Percentiles rank a stretch among this genome's conserved stretches.
Evolutionary conservation across 352 stramenopile species (phyloP).

Genomic region (Achlya hypogyna): DNA sequence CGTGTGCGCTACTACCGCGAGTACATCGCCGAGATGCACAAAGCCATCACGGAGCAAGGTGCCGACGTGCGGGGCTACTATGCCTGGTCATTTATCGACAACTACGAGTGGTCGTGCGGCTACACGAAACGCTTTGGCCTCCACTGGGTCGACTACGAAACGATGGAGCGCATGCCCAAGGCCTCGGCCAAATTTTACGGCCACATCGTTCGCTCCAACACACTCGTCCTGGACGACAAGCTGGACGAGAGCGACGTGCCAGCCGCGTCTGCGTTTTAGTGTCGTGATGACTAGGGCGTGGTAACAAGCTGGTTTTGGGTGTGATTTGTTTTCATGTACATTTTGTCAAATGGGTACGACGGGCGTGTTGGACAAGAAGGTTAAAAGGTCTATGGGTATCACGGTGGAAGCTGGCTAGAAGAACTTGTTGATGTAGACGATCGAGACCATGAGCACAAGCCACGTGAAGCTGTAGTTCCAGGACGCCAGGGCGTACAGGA

Average conservation of each 20-base stretch:
- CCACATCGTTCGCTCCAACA: constrained; percentile 39
- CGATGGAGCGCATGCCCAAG: constrained; percentile 49
- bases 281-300: too few relatives aligned
- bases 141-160: constrained; percentile 49
- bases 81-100: constrained; percentile 88
- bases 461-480: constrained; percentile 9
- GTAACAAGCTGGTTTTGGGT: too few relatives aligned
- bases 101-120: constrained; percentile 83
- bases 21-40: constrained; percentile 69
- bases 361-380: too few relatives aligned
- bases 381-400: too few relatives aligned
- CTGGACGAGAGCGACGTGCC: too few relatives aligned
- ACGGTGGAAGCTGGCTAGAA: background rate
- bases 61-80: constrained; percentile 82
- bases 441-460: background rate
- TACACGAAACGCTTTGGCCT: constrained; percentile 42
- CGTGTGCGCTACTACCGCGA: constrained; percentile 72
- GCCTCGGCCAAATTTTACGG: constrained; percentile 46
- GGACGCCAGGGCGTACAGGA: background rate
- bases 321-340: too few relatives aligned
- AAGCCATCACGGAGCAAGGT: constrained; percentile 34
- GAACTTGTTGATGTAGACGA: constrained; percentile 9
- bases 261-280: too few relatives aligned
- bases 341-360: too few relatives aligned
- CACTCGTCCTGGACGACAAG: constrained; percentile 20